Conservation (phyloP, 768 basidiomycete species). For the Leccinum broughii region DNA sequence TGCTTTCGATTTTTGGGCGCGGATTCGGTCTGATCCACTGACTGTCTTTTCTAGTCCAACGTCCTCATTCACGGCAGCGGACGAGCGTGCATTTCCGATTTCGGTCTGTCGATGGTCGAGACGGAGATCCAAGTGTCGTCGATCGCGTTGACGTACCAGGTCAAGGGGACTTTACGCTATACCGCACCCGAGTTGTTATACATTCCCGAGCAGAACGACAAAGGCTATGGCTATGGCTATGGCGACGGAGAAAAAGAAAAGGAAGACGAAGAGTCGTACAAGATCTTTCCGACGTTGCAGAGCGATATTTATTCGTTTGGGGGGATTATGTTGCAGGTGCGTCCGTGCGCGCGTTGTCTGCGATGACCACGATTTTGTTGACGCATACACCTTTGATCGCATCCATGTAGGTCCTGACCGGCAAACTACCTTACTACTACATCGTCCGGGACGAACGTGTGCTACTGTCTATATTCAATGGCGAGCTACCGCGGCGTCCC, state of each 20-base stretch:
- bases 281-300: constrained; percentile 17
- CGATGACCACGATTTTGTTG: not conserved
- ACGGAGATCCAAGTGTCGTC: constrained; percentile 35
- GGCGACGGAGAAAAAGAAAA: not conserved
- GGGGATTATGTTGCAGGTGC: constrained; percentile 26
- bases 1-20: not conserved
- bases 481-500: constrained; percentile 17
- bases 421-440: constrained; percentile 26
- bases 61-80: constrained; percentile 44
- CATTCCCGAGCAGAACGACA: not conserved
- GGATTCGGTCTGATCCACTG: not conserved
- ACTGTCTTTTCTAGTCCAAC: constrained; percentile 36
- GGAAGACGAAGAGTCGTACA: not conserved
- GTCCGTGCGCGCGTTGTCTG: constrained; percentile 2
- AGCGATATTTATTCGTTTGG: constrained; percentile 42
- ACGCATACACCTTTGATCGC: not conserved
- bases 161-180: constrained; percentile 47
- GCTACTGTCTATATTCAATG: constrained; percentile 18
- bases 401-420: constrained; percentile 20
- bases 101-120: constrained; percentile 45
- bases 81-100: constrained; percentile 45
- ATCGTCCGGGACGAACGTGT: constrained; percentile 20
- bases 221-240: not conserved
- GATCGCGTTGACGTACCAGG: constrained; percentile 32
- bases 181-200: constrained; percentile 45